Base-by-base conservation (phyloP, 805 yeast genomes). In the Candida methanosorbosa region DNA sequence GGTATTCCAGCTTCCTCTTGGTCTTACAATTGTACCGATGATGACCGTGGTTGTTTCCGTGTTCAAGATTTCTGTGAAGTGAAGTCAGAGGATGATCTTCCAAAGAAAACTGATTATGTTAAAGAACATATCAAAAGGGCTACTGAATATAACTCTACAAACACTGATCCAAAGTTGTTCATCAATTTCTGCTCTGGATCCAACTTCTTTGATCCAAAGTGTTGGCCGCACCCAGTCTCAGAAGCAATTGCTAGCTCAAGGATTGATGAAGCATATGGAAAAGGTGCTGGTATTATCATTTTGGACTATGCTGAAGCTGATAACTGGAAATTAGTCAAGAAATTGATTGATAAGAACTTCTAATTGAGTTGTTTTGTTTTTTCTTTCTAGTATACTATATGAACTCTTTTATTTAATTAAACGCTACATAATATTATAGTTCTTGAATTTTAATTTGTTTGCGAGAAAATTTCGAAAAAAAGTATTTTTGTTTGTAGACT, bases 41-140 rank as follows among this genome's bases (percentile, higher is more conserved):
- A 78, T 46, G 84, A 78, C 50, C 61, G 80, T 35, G 82, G 81
- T 9, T 24, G 48, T 3, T 62, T 78, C 47, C 72, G 69, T 18
- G 83, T 81, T 14, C 92, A 82, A 57, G 92, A 82, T 55, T 81
- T 66, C 61, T 78, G 83, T 57, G 87, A 79, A 51, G 63, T 82
- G 38, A 61, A 66, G 38, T 52, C 57, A 27, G 64, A 59, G 8
- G 63, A 61, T 7, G 85, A 75, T 45, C 68, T 81, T 38, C 52
- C 64, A 14, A 71, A 66, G 46, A 82, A 82, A 53, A 66, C 72
- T 15, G 57, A 58, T 9, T 75, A 72, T 46, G 74, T 81, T 42
- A 74, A 71, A 48, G 63, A 69, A 21, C 67, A 78, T 49, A 61
- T 78, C 28, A 52, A 64, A 27, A 65, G 65, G 33, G 82, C 90